Percentiles rank a stretch among this genome's conserved stretches.
phyloP scores from a whole-genome alignment of 2,329 filamentous ascomycete species.

The Fusarium burgessii region DNA sequence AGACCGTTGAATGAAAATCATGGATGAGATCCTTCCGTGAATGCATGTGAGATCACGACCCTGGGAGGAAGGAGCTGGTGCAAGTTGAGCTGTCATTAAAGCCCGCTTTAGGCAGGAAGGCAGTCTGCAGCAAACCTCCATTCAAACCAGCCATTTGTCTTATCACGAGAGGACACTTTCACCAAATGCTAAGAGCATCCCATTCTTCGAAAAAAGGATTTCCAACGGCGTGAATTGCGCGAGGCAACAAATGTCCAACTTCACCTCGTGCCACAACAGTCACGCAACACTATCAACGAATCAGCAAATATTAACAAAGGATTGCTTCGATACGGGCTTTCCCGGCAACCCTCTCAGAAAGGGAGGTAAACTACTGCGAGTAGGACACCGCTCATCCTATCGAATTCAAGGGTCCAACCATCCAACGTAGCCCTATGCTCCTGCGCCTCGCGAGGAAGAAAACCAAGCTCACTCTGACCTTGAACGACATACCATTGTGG shows the following conservation, averaged over 20 bases:
- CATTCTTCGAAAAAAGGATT: not conserved
- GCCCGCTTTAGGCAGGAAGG: not conserved
- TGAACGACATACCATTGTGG: not conserved
- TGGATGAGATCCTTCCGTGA: not conserved
- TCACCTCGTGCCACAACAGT: slow-evolving; percentile 8
- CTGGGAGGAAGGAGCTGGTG: not conserved
- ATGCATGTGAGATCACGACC: not conserved
- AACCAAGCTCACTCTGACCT: not conserved
- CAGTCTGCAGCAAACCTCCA: not conserved
- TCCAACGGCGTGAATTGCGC: not conserved
- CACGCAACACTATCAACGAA: slow-evolving; percentile 22
- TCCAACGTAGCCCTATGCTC: slow-evolving; percentile 9
- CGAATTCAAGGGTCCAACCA: slow-evolving; percentile 33
- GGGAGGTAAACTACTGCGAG: not conserved
- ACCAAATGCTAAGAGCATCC: not conserved
- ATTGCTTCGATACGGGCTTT: slow-evolving; percentile 12
- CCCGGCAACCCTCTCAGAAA: slow-evolving; percentile 19
- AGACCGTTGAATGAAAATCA: no score
- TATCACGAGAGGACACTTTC: not conserved
- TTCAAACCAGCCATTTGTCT: not conserved
- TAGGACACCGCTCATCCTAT: not conserved
- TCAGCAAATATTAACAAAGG: not conserved
- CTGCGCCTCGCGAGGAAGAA: not conserved
- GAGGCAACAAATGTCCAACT: not conserved
- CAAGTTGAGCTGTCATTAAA: not conserved